Evolutionary conservation across 257 asterid species (phyloP).

Genomic region (Nicotiana benthamiana): DNA sequence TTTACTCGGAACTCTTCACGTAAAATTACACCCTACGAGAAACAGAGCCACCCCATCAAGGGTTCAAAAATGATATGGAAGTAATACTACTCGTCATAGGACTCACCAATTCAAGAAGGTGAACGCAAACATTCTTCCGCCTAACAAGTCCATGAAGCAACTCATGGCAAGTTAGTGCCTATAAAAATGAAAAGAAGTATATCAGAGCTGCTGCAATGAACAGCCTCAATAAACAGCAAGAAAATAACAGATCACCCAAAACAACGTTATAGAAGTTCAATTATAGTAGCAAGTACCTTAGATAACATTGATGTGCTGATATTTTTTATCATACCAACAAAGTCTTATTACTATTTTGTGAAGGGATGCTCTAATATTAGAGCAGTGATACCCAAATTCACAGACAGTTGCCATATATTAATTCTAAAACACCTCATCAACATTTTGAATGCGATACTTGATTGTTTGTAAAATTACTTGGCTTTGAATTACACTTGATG

Average conservation of each 20-base stretch:
- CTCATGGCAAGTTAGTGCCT: conserved; percentile 84
- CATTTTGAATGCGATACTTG: neutral
- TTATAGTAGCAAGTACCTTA: neutral
- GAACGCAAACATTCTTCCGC: conserved; percentile 50
- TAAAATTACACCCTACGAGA: neutral
- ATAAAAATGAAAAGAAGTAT: conserved; percentile 20
- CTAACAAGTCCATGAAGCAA: conserved; percentile 93
- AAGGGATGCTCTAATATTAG: neutral
- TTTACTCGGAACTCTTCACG: neutral
- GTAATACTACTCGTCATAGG: conserved; percentile 9
- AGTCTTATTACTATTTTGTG: neutral
- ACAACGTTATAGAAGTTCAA: neutral
- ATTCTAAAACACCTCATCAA: neutral
- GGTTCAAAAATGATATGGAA: neutral
- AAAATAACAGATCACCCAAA: neutral
- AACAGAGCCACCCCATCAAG: neutral
- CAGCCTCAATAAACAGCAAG: neutral
- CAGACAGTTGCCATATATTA: neutral
- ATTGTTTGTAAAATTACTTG: neutral
- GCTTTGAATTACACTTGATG: neutral
- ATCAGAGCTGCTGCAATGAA: neutral
- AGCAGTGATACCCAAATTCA: conserved; percentile 4
- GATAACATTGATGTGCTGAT: neutral
- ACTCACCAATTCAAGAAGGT: conserved; percentile 79
- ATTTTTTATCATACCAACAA: neutral